Conservation (phyloP, 306 rosid genomes). For the Prunus kanzakura region DNA sequence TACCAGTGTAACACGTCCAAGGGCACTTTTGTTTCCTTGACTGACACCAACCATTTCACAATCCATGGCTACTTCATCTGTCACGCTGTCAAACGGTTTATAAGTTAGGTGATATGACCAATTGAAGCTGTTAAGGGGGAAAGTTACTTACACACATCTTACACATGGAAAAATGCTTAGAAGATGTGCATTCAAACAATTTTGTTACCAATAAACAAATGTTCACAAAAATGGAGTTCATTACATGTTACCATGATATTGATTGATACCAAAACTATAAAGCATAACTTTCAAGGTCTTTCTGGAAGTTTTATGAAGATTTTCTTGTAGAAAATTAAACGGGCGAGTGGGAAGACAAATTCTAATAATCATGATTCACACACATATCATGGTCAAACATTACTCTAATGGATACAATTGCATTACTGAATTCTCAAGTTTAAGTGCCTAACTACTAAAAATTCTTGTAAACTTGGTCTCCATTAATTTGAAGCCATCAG, state of each 20-base stretch:
- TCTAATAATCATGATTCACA: background rate
- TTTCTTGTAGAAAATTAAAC: background rate
- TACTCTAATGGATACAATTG: background rate
- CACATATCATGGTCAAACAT: background rate
- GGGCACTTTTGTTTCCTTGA: slow-evolving; percentile 90
- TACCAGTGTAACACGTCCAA: slow-evolving; percentile 90
- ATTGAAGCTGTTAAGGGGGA: background rate
- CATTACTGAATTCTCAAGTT: background rate
- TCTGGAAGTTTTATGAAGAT: background rate
- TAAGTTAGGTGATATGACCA: slow-evolving; percentile 15
- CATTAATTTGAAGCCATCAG: background rate
- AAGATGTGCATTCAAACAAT: background rate
- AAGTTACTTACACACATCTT: background rate
- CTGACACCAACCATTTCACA: slow-evolving; percentile 98
- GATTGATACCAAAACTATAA: background rate
- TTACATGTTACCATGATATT: background rate
- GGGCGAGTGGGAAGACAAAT: background rate
- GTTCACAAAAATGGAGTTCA: background rate
- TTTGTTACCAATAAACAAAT: background rate
- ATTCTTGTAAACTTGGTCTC: background rate
- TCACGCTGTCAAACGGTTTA: slow-evolving; percentile 68
- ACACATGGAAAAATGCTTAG: background rate
- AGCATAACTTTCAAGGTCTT: background rate
- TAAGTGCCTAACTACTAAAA: background rate
- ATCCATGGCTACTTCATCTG: slow-evolving; percentile 87